Base-by-base conservation (phyloP, 208 protist species). In the Novymonas esmeraldas region DNA sequence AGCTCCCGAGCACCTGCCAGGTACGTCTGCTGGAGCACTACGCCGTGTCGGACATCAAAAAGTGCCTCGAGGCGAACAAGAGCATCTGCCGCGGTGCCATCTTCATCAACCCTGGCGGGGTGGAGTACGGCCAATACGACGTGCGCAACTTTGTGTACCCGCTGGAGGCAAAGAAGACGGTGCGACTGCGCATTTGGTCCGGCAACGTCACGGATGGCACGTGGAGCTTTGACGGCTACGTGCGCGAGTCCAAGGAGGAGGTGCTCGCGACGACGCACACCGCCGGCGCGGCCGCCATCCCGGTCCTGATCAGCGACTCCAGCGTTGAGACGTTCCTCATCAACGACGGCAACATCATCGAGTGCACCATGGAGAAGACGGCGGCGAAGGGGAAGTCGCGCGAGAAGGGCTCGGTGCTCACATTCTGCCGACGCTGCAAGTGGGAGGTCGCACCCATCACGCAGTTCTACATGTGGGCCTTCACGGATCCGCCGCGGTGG, bases 281-380 rank as follows among this genome's bases (percentile, higher is more conserved):
- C 28, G 69, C 72, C 34, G 70, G 50, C 36, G 55, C 48, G 0
- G 64, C 63, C 33, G 58, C 54, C 22, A 57, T 84, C 11, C 74
- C 69, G 9, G 82, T 93, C 22, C 34, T 83, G 38, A 90, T 95
- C 51, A 57, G 56, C 22, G 81, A 93, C 62, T 61, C 42, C 6
- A 78, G 85, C 18, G 90, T 95, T 2, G 69, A 76, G 16, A 51
- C 59, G 7, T 62, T 82, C 60, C 65, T 72, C n/a, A 86, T 95
- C 62, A 93, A 95, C 73, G 87, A 95, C 54, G 90, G 90, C 65
- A 85, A 95, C 71, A 93, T 95, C 66, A 55, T 95, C 24, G 87
- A 91, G 56, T 95, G 90, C 65, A 59, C 79, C n/a, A 76, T 76
- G 28, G 70, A 82, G 70, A 45, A 63, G 42, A 72, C 74, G 36